Evolutionary conservation across 768 basidiomycete species (phyloP), one percentile per base, ranked within the genome.

Genomic region (Trametes cinnabarina): DNA sequence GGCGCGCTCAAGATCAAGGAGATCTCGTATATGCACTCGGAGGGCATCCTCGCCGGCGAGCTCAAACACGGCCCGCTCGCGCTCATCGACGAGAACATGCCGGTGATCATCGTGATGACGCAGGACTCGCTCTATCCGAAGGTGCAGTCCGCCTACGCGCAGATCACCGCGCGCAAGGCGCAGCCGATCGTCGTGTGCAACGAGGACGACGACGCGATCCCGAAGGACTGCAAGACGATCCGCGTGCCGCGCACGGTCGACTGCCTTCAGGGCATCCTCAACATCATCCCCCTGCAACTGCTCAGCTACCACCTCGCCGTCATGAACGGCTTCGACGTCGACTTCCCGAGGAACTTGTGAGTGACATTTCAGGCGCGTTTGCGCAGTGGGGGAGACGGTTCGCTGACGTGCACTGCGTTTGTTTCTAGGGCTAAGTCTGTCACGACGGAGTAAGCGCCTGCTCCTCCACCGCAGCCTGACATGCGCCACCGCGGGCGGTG

Each of bases 1-100:
- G 97, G 95, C 55, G 97, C 97, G 7, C 77, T 99, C 67, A 99
- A 99, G 81, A 98, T 99, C 78, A 99, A 99, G 79, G 97, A 98
- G 80, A 95, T 98, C 72, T 91, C 90, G 55, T 98, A 98, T 77
- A 88, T 92, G 83, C 87, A 87, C 71, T 85, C 84, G 1, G 86
- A 87, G 75, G 89, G 89, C 70, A 98, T 98, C 72, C 86, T 99
- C 55, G 97, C 97, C 22, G 97, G 97, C 65, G 97, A 99, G 78
- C 80, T 99, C 63, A 99, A 99, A 79, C 97, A 99, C 71, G 97
- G 97, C 43, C 97, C 97, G 54, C 86, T 99, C 55, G 97, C 97
- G 52, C 77, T 99, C 65, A 90, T 99, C 67, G 97, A 99, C 70
- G 97, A 98, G 77, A 94, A 96, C 77, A 93, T 97, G 90, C 85